Evolutionary conservation across 2,329 filamentous ascomycete species (phyloP), one percentile per base, ranked within the genome.

Genomic region (Biscogniauxia marginata): DNA sequence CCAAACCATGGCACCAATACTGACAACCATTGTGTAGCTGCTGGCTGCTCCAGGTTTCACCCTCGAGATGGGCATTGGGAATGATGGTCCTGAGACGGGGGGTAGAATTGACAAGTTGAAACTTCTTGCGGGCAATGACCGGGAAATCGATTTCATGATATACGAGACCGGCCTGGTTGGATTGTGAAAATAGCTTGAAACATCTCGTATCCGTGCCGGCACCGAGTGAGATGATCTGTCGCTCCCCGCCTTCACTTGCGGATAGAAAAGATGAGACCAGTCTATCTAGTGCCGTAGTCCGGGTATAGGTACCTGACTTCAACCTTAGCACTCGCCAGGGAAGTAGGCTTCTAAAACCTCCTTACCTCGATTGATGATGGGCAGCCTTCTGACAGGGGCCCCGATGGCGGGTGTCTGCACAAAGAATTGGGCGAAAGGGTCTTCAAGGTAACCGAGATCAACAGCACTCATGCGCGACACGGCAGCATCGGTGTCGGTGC

Each of bases 81-180:
- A 84, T 66, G 23, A 80, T 69, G 2, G 63, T 64, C 11, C 73
- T 69, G 43, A 83, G 67, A 1, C 58, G 56, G 0, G 79, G 75
- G 0, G 80, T 78, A 21, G 79, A 76, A 64, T 83, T 73, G 6
- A 82, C 74, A 3, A 75, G 75, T 52, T 73, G 73, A 46, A 89
- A 80, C 73, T 93, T 96, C 45, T 81, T 79, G 2, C 76, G 70
- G n/a, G 85, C 87, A 53, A 93, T 92, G 20, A 82, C 74, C 0
- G 89, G 81, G 67, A 98, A 98, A 73, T 99, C 95, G 55, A 99
- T 79, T 72, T 99, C 95, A 72, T 98, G 93, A 72, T 98, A 99
- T 56, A 88, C 71, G 18, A 96, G 72, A 11, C 73, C 67, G 13
- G 66, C 55, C 4, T 67, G 60, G 6, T 58, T 52, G 0, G 76